Evolutionary conservation across 495 filamentous ascomycete species (phyloP), one percentile per base, ranked within the genome.

Genomic region (Cercophora scortea): DNA sequence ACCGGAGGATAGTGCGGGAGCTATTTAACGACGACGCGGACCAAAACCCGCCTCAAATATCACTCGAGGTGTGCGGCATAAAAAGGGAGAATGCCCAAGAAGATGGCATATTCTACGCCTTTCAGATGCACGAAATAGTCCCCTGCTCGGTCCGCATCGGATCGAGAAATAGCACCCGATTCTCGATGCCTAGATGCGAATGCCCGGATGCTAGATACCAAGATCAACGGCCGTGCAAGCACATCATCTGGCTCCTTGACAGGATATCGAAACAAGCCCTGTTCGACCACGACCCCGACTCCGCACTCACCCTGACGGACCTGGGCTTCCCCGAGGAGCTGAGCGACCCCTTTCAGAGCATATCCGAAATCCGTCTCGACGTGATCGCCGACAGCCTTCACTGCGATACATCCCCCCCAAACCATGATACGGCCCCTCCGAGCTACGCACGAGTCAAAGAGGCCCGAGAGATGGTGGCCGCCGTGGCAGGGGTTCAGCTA

Each of bases 161-260:
- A 4, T 56, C 64, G 6, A 57, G 62, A 8, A 57, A 62, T 42
- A 68, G 69, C 44, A 49, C 25, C 10, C 58, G 63, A 10, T 73
- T 69, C 49, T 61, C 68, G 8, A 49, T 50, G 0, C 71, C 72
- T 5, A 65, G 56, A 15, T 77, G 74, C 58, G 68, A 69, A 32
- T 75, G 74, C 47, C 60, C 65, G 10, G 61, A 65, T 40, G 63
- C 61, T 42, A 49, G 51, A 25, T 60, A 60, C 40, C 57, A 53
- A 6, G 32, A 52, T 12, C 19, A 35, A 39, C 56, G 58, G 8
- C 73, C 71, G 0, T 77, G 74, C 61, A 71, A 71, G n/a, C 74
- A 77, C 50, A 59, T 72, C 18, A 61, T 77, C 48, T 77, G 72
- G 71, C 64, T 77, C 18, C 66, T 74, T 43, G 74, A 77, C 61